Evolutionary conservation across 2,329 filamentous ascomycete genomes (phyloP), one percentile per base, ranked within the genome.

Genomic region (Fusarium penzigii): DNA sequence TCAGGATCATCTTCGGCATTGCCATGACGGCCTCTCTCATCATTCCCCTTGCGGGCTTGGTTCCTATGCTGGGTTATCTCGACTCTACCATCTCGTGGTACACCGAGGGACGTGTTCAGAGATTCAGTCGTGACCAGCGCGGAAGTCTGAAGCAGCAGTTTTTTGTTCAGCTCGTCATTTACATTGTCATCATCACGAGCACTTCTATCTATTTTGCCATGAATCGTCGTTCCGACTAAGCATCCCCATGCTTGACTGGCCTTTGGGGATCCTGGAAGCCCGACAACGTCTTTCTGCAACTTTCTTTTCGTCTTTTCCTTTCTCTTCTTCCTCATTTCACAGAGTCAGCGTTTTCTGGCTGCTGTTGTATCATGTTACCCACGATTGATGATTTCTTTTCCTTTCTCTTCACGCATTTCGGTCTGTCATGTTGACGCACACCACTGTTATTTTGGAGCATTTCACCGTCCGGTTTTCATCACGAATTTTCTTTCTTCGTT

Each of bases 21-120:
- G 71, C 79, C 54, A 60, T 73, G 42, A 29, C 66, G 1, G 43
- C 78, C 40, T 75, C 73, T 16, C 48, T 76, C 1, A 39, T 68
- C 7, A 70, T 82, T n/a, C 80, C 80, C 0, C 76, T 82, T 44
- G 64, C 78, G 10, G 73, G 77, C 0, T 52, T 78, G 1, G 59
- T 81, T 8, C 74, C 76, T 1, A 69, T 79, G 25, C 68, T 62
- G 10, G 77, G 78, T 11, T 70, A 66, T 12, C 75, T 81, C 42
- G 72, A 79, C 56, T 66, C 69, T 1, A 72, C 72, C 0, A 70
- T 82, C 29, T 72, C 72, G 7, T 82, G 78, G 78, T 75, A 72
- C 47, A 80, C 78, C 0, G 65, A 70, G 2, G 79, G 80, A 6
- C 73, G 79, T 59, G 70, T 74, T 25, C 65, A 69, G 17, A 62